Evolutionary conservation across 106 monocot species (phyloP).

Genomic region (Vanilla planifolia): DNA sequence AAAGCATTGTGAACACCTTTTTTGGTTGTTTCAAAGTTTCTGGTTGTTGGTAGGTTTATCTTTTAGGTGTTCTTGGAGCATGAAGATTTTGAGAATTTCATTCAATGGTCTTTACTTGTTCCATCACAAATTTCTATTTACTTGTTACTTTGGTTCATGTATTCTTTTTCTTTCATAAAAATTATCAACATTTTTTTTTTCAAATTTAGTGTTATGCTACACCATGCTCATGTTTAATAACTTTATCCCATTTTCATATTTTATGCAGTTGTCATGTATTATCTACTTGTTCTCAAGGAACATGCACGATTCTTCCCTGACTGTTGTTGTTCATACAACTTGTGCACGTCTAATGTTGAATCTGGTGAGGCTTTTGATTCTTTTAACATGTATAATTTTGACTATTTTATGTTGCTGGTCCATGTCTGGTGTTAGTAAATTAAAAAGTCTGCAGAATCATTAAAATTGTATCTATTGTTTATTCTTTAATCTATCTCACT

Average conservation of each 20-base stretch:
- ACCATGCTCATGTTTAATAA: not conserved
- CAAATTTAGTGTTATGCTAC: not conserved
- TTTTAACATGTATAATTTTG: slow-evolving; percentile 1
- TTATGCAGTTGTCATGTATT: slow-evolving; percentile 80
- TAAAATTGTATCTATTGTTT: too few relatives aligned
- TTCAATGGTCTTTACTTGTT: too few relatives aligned
- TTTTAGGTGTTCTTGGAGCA: not conserved
- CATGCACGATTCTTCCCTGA: slow-evolving; percentile 96
- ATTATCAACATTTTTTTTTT: too few relatives aligned
- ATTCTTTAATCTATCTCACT: too few relatives aligned
- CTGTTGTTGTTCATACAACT: slow-evolving; percentile 86
- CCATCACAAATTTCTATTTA: not conserved
- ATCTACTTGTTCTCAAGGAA: slow-evolving; percentile 98
- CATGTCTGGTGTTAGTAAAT: not conserved
- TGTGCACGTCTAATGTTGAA: slow-evolving; percentile 96
- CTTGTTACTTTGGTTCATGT: not conserved
- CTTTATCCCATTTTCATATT: slow-evolving; percentile 8
- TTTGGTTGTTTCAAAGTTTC: too few relatives aligned
- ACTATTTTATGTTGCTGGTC: not conserved
- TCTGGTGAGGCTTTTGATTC: slow-evolving; percentile 41
- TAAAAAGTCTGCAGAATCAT: too few relatives aligned
- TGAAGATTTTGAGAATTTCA: not conserved
- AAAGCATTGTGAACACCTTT: too few relatives aligned
- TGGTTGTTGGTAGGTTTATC: too few relatives aligned
- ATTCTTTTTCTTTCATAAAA: not conserved